These are phyloP conservation scores for Pythium phragmiticola DNA, from an alignment of 352 stramenopile genomes.

Conservation along the genomic window DNA sequence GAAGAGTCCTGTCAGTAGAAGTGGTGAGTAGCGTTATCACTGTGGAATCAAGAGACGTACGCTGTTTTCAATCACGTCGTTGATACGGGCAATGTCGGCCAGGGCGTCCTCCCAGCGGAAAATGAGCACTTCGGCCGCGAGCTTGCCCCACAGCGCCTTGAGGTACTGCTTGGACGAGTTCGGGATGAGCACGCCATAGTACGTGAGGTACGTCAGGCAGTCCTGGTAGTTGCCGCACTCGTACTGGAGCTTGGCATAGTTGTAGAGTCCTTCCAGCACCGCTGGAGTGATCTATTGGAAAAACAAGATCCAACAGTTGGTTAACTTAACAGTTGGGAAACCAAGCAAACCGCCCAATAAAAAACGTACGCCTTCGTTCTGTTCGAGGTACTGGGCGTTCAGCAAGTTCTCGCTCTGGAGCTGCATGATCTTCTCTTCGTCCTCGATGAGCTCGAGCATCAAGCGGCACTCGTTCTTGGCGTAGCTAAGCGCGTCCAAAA, in stretches of 20 bases:
- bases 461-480: constrained; percentile 71
- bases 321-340: not conserved
- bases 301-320: not conserved
- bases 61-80: constrained; percentile 93
- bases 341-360: not conserved
- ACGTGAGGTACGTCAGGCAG: constrained; percentile 88
- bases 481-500: constrained; percentile 72
- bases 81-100: constrained; percentile 92
- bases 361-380: constrained; percentile 70
- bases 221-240: constrained; percentile 96
- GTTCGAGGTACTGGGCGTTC: constrained; percentile 76
- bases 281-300: constrained; percentile 75
- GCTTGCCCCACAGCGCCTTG: constrained; percentile 95
- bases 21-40: not conserved
- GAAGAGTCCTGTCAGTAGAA: not conserved
- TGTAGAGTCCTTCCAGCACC: constrained; percentile 91
- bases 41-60: constrained; percentile 40
- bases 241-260: constrained; percentile 96
- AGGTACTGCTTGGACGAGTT: constrained; percentile 86
- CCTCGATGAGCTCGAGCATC: constrained; percentile 81
- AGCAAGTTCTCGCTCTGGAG: constrained; percentile 82
- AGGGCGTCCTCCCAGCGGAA: constrained; percentile 96
- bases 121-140: constrained; percentile 95
- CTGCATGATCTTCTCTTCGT: constrained; percentile 87
- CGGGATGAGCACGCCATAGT: constrained; percentile 87